A percentile compares a stretch with the other conserved stretches of the same genome.
phyloP scores from a whole-genome alignment of 805 yeast genomes.

The Lipomyces spencermartinsiae region DNA sequence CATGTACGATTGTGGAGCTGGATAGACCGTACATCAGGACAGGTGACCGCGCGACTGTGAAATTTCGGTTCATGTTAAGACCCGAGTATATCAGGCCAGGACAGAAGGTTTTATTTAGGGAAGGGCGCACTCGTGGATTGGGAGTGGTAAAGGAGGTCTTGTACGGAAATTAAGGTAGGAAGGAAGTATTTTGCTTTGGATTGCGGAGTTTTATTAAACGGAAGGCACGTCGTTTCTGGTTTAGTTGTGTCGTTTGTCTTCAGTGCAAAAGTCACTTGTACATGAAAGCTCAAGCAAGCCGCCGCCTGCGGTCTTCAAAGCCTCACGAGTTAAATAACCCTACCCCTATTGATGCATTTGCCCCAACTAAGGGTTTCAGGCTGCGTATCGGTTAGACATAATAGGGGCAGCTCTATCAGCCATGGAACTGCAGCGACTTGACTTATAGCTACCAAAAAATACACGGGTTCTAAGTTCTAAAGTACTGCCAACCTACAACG shows the following conservation, averaged over 20 bases:
- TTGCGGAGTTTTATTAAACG: neutral
- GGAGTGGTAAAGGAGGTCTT: constrained; percentile 37
- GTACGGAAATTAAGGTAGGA: constrained; percentile 15
- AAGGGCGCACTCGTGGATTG: constrained; percentile 38
- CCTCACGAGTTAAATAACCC: too few species aligned
- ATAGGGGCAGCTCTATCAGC: too few species aligned
- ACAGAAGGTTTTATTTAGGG: constrained; percentile 37
- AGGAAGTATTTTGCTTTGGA: neutral
- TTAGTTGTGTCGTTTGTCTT: neutral
- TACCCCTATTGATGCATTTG: too few species aligned
- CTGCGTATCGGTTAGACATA: too few species aligned
- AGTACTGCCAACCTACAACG: neutral
- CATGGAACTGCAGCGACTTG: too few species aligned
- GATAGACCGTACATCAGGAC: constrained; percentile 37
- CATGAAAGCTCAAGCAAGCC: neutral
- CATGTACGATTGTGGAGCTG: constrained; percentile 35
- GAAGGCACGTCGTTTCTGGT: too few species aligned
- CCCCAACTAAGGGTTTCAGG: too few species aligned
- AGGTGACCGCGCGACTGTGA: constrained; percentile 38
- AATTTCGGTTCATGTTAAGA: constrained; percentile 33
- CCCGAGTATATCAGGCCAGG: constrained; percentile 36
- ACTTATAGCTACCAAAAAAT: too few species aligned
- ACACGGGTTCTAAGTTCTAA: too few species aligned
- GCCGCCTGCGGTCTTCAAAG: too few species aligned
- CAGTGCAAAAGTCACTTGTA: neutral